A percentile compares a stretch with the other conserved stretches of the same genome.
Evolutionary conservation across 345 rosid species (phyloP).

Genomic region (Triadica sebifera): DNA sequence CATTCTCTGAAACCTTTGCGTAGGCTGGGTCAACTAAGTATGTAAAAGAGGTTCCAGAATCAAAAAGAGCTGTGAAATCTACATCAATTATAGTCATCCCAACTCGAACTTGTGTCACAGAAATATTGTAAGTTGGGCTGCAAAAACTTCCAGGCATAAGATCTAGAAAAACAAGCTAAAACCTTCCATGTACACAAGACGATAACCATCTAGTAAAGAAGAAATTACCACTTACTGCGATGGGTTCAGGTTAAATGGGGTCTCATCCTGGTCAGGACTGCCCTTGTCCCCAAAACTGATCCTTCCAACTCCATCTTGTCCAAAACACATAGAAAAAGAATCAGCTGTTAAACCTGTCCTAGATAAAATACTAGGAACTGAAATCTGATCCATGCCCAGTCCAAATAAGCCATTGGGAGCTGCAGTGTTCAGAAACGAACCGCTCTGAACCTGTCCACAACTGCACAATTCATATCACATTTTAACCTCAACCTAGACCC

Average conservation of each 20-base stretch:
- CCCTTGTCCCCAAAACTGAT: conserved; percentile 91
- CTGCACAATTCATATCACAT: conserved; percentile 55
- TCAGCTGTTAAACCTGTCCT: conserved; percentile 64
- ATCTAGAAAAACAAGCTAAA: conserved; percentile 10
- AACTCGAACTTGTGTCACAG: conserved; percentile 57
- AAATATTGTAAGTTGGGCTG: conserved; percentile 74
- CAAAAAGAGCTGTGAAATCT: conserved; percentile 68
- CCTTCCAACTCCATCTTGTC: conserved; percentile 76
- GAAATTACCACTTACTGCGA: conserved; percentile 69
- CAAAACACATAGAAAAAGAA: conserved; percentile 93
- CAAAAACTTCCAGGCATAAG: conserved; percentile 24
- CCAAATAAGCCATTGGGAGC: conserved; percentile 86
- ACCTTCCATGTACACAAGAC: neutral
- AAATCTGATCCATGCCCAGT: conserved; percentile 85
- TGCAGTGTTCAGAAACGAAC: conserved; percentile 84
- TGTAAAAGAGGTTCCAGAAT: conserved; percentile 87
- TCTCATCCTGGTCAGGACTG: conserved; percentile 76
- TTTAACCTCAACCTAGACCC: conserved; percentile 24
- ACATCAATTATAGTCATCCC: conserved; percentile 53
- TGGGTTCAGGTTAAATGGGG: conserved; percentile 73
- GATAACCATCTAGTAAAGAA: conserved; percentile 28
- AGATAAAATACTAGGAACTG: conserved; percentile 81
- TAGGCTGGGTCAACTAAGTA: conserved; percentile 64
- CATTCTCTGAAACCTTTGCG: conserved; percentile 52
- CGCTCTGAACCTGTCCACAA: conserved; percentile 92